Percentiles rank a stretch among this genome's conserved stretches.
These are phyloP conservation scores for Apiospora hydei DNA, from an alignment of 2,329 filamentous ascomycete species.

Conservation along the genomic window DNA sequence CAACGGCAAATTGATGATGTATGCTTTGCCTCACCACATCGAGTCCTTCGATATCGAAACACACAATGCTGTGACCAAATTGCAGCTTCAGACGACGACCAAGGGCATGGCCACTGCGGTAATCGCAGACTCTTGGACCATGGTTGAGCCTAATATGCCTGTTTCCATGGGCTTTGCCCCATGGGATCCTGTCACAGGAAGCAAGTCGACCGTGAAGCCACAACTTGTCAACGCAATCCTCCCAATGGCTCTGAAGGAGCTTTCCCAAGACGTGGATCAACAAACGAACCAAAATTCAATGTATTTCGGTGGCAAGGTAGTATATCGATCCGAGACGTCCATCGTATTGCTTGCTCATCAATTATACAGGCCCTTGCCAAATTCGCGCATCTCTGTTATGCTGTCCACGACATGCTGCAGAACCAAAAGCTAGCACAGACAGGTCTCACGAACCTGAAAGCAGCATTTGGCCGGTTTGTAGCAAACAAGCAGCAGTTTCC, in stretches of 20 bases:
- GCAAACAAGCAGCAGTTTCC: conserved; percentile 73
- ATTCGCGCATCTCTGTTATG: conserved; percentile 74
- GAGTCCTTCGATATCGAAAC: conserved; percentile 72
- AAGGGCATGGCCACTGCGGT: conserved; percentile 83
- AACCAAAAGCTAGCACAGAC: conserved; percentile 63
- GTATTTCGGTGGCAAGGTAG: conserved; percentile 89
- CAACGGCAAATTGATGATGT: conserved; percentile 75
- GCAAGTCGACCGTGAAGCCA: conserved; percentile 55
- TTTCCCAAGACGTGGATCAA: conserved; percentile 76
- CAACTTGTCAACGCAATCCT: conserved; percentile 66
- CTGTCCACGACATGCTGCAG: conserved; percentile 67
- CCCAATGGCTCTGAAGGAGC: conserved; percentile 72
- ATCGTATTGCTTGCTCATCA: conserved; percentile 29
- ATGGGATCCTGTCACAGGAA: conserved; percentile 67
- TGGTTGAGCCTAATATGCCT: conserved; percentile 78
- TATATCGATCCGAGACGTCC: neutral
- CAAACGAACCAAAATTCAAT: conserved; percentile 83
- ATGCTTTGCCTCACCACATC: conserved; percentile 85
- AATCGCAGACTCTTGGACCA: conserved; percentile 75
- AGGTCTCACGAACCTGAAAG: conserved; percentile 69
- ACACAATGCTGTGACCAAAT: conserved; percentile 54
- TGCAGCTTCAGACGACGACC: conserved; percentile 79
- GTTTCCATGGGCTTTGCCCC: conserved; percentile 78
- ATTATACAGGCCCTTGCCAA: conserved; percentile 70
- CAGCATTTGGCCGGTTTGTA: conserved; percentile 70